Evolutionary conservation across 2,329 filamentous ascomycete species (phyloP).

Genomic region (Penicillium nordicum): DNA sequence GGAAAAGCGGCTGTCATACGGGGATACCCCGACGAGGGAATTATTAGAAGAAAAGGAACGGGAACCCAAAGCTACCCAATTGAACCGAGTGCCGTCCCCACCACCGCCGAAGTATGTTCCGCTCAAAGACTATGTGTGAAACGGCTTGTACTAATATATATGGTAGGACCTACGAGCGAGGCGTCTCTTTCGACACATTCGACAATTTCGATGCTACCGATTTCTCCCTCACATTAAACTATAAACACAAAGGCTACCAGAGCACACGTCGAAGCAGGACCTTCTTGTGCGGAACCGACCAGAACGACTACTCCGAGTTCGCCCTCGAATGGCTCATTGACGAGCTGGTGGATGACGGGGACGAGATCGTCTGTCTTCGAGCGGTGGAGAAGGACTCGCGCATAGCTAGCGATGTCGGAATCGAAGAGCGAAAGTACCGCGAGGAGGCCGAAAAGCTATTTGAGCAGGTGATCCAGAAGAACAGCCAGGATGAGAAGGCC

Average conservation of each 20-base stretch:
- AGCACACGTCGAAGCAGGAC: conserved; percentile 76
- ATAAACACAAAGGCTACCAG: conserved; percentile 82
- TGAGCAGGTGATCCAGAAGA: conserved; percentile 73
- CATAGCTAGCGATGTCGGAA: conserved; percentile 57
- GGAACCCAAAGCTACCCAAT: conserved; percentile 22
- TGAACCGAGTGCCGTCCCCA: conserved; percentile 36
- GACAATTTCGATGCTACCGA: conserved; percentile 63
- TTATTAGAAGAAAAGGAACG: conserved; percentile 19
- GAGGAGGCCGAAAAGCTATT: conserved; percentile 72
- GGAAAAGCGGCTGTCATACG: conserved; percentile 26
- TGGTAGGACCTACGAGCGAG: conserved; percentile 59
- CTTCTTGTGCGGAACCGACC: conserved; percentile 86
- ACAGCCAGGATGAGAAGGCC: conserved; percentile 70
- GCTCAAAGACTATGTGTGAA: background rate
- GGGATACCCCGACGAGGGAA: conserved; percentile 16
- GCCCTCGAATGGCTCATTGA: conserved; percentile 90
- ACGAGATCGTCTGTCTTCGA: conserved; percentile 85
- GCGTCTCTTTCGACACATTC: conserved; percentile 74
- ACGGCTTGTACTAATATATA: conserved; percentile 4
- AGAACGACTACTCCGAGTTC: conserved; percentile 88
- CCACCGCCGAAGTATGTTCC: conserved; percentile 42
- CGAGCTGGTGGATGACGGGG: conserved; percentile 87
- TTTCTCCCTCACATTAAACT: conserved; percentile 76
- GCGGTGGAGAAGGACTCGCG: conserved; percentile 82
- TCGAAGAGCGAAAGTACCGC: conserved; percentile 68